Conservation (phyloP, 495 filamentous ascomycete species). For the Penicillium tannophilum region DNA sequence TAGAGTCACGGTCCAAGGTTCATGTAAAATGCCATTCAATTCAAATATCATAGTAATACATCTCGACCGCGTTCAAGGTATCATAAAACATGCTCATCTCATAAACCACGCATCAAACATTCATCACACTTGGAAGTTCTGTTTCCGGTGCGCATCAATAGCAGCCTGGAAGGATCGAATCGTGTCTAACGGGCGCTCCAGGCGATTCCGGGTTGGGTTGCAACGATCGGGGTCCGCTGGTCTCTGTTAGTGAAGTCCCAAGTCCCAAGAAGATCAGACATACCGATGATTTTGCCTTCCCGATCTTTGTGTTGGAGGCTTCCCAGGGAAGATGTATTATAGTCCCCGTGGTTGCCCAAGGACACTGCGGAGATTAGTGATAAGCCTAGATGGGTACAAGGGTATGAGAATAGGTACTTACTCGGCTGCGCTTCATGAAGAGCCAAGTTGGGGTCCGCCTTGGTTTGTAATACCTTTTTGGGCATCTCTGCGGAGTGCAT, state of each 20-base stretch:
- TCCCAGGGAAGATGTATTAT: conserved; percentile 62
- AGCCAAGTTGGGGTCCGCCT: conserved; percentile 84
- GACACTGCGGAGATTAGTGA: conserved; percentile 18
- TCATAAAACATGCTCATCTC: conserved; percentile 3
- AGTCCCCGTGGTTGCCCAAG: conserved; percentile 20
- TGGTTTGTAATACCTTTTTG: conserved; percentile 67
- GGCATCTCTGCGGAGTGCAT: conserved; percentile 30
- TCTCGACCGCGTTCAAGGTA: background rate
- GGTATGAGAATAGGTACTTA: conserved; percentile 33
- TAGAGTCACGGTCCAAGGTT: too few relatives aligned
- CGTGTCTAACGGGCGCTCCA: conserved; percentile 91
- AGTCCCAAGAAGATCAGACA: conserved; percentile 14
- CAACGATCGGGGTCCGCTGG: conserved; percentile 45
- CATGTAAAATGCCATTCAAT: background rate
- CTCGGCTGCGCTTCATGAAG: conserved; percentile 83
- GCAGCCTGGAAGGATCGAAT: conserved; percentile 90
- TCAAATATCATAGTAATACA: background rate
- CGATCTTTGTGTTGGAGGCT: conserved; percentile 74
- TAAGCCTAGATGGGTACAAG: too few relatives aligned
- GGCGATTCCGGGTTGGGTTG: conserved; percentile 75
- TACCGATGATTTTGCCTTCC: conserved; percentile 84
- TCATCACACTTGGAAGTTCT: conserved; percentile 23
- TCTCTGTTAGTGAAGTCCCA: background rate
- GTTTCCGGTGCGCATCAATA: conserved; percentile 61
- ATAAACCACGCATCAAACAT: background rate